Percentiles rank a stretch among this genome's conserved stretches.
Conservation (phyloP, 1,284 basidiomycete genomes). For the Austroboletus olivaceoglutinosus region DNA sequence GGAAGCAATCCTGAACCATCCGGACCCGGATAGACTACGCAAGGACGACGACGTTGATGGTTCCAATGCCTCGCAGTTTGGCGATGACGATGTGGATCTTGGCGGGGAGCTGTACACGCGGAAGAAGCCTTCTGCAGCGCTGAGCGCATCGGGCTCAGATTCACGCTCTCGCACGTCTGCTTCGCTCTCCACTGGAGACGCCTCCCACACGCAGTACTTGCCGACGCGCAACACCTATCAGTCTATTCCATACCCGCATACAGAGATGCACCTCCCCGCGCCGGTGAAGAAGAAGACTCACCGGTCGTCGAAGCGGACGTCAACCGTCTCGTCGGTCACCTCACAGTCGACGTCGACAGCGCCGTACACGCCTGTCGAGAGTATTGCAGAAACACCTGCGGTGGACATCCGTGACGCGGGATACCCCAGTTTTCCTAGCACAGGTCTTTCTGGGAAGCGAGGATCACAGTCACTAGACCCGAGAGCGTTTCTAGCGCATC, state of each 20-base stretch:
- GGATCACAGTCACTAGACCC: conserved; percentile 21
- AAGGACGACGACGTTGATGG: neutral
- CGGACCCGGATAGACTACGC: neutral
- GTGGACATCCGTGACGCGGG: conserved; percentile 18
- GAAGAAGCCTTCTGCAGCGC: conserved; percentile 30
- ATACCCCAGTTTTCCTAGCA: conserved; percentile 26
- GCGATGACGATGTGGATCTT: conserved; percentile 57
- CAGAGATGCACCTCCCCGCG: conserved; percentile 24
- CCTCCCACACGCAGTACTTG: conserved; percentile 20
- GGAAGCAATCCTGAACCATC: neutral
- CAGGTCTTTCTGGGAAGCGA: conserved; percentile 25
- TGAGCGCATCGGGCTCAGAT: conserved; percentile 47
- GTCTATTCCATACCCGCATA: conserved; percentile 27
- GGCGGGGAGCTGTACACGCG: conserved; percentile 55
- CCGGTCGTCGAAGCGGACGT: conserved; percentile 29
- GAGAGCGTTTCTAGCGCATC: conserved; percentile 23
- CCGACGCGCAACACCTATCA: conserved; percentile 12
- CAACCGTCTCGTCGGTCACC: conserved; percentile 30
- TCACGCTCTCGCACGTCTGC: conserved; percentile 58
- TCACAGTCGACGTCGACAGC: conserved; percentile 36
- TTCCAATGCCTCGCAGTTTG: conserved; percentile 26
- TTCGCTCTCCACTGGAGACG: conserved; percentile 40
- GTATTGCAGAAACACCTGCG: conserved; percentile 19
- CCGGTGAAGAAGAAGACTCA: conserved; percentile 23
- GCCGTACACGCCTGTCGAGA: conserved; percentile 27